Percentiles rank a stretch among this genome's conserved stretches.
These are phyloP conservation scores for Dillenia turbinata DNA, from an alignment of 164 flowering plant genomes.

Conservation along the genomic window DNA sequence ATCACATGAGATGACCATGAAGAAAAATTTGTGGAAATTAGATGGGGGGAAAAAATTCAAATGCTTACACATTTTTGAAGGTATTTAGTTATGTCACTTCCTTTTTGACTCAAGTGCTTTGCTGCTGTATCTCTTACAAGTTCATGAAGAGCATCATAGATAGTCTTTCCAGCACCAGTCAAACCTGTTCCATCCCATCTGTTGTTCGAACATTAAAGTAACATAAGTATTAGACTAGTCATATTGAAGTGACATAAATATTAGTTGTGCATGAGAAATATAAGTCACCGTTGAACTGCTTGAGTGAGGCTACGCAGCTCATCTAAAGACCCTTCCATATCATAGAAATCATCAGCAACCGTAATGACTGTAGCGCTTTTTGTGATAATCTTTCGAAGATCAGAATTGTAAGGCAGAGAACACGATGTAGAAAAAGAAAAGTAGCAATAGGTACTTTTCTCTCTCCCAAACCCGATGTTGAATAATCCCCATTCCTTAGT, in stretches of 20 bases:
- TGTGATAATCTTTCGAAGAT: slow-evolving; percentile 8
- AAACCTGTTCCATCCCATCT: slow-evolving; percentile 38
- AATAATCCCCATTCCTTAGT: slow-evolving; percentile 18
- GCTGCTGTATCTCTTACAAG: slow-evolving; percentile 22
- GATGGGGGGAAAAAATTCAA: not conserved
- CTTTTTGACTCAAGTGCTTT: slow-evolving; percentile 9
- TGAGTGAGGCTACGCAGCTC: slow-evolving; percentile 20
- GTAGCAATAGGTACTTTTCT: slow-evolving; percentile 34
- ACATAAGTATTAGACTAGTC: not conserved
- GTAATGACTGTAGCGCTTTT: slow-evolving; percentile 22
- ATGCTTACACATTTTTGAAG: slow-evolving; percentile 20
- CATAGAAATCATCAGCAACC: slow-evolving; percentile 32
- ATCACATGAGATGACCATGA: no score
- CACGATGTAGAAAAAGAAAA: slow-evolving; percentile 23
- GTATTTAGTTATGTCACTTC: slow-evolving; percentile 11
- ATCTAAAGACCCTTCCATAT: slow-evolving; percentile 21
- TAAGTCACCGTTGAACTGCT: slow-evolving; percentile 20
- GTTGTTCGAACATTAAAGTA: slow-evolving; percentile 1
- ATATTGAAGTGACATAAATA: no score
- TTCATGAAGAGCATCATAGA: slow-evolving; percentile 34
- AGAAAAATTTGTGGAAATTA: not conserved
- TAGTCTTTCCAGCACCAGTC: slow-evolving; percentile 24
- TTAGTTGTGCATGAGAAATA: no score
- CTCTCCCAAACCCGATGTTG: slow-evolving; percentile 32
- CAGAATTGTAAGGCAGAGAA: slow-evolving; percentile 14